Evolutionary conservation across 257 asterid species (phyloP), one percentile per base, ranked within the genome.

Genomic region (Prunella vulgaris): DNA sequence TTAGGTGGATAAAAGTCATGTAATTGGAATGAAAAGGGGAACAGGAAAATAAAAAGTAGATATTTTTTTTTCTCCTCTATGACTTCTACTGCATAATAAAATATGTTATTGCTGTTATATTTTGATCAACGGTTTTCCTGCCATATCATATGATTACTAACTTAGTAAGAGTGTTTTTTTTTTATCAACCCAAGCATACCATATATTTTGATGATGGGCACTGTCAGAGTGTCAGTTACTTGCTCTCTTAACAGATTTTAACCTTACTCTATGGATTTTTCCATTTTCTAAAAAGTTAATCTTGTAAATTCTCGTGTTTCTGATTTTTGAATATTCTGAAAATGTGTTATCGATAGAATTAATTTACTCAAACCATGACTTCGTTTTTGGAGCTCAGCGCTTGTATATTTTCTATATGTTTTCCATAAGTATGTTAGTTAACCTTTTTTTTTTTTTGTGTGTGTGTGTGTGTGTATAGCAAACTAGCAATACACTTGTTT

Each of bases 1-100:
- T 25, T 25, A 57, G 40, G 25, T 40, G 38, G 44, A 64, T 54
- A 15, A 35, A 70, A 35, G 10, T 15, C 20, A 27, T 64, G 53
- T 37, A 64, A 73, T 13, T 20, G 33, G n/a, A 57, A 60, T 8
- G n/a, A n/a, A n/a, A 73, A 37, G 60, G n/a, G 49, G 30, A 35
- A 61, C 35, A 27, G 37, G 15, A 57, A 60, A 20, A 44, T 35
- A 64, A 6, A 5, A 52, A 40, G 22, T 10, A 15, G 49, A 52
- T 8, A 18, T 18, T 18, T 5, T 46, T 49, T 20, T 17, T 17
- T 3, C 18, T 25, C 52, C n/a, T 28, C 32, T 1, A 27, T n/a
- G 32, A 2, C 32, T 27, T 42, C 51, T 3, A 42, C 51, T 42
- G 51, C 48, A 40, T 13, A 40, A n/a, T 40, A 10, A 12, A 40